Conservation (phyloP, 1,284 basidiomycete genomes). For the Moesziomyces sp. region DNA sequence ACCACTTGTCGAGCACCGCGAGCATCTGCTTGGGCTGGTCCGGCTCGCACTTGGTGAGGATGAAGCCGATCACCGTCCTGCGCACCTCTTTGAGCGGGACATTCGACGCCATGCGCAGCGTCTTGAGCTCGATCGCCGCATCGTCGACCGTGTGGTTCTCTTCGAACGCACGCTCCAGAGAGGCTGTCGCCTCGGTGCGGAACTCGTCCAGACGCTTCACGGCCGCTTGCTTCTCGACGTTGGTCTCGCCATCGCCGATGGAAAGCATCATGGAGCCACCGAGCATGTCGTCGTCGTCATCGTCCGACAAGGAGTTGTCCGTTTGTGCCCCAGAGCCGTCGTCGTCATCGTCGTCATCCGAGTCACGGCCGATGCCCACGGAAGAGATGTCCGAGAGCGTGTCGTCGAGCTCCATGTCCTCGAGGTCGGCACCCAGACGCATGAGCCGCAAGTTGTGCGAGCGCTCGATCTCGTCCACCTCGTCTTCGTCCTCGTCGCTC, state of each 20-base stretch:
- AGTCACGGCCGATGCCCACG: slow-evolving; percentile 51
- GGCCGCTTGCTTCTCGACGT: slow-evolving; percentile 53
- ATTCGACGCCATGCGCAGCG: slow-evolving; percentile 91
- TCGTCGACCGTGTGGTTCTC: slow-evolving; percentile 91
- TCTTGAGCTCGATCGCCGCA: slow-evolving; percentile 90
- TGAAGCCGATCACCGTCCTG: slow-evolving; percentile 76
- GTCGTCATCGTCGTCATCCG: slow-evolving; percentile 40
- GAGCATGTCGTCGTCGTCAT: slow-evolving; percentile 34
- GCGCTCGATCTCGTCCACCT: slow-evolving; percentile 52
- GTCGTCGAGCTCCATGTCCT: slow-evolving; percentile 47
- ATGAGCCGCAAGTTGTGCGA: slow-evolving; percentile 50
- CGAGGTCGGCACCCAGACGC: slow-evolving; percentile 42
- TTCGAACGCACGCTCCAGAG: slow-evolving; percentile 86
- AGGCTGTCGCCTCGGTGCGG: slow-evolving; percentile 78
- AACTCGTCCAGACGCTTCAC: slow-evolving; percentile 74
- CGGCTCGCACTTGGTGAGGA: slow-evolving; percentile 56
- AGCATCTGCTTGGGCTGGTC: slow-evolving; percentile 54
- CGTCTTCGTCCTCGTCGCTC: slow-evolving; percentile 41
- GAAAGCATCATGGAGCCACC: slow-evolving; percentile 55
- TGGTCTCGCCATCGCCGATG: slow-evolving; percentile 48
- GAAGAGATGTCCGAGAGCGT: slow-evolving; percentile 55
- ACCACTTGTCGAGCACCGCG: slow-evolving; percentile 67
- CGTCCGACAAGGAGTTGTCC: slow-evolving; percentile 27
- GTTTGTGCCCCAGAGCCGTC: slow-evolving; percentile 28
- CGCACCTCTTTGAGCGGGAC: slow-evolving; percentile 81